These are phyloP conservation scores for Phialophora chinensis DNA, from an alignment of 2,329 filamentous ascomycete species.

Conservation along the genomic window DNA sequence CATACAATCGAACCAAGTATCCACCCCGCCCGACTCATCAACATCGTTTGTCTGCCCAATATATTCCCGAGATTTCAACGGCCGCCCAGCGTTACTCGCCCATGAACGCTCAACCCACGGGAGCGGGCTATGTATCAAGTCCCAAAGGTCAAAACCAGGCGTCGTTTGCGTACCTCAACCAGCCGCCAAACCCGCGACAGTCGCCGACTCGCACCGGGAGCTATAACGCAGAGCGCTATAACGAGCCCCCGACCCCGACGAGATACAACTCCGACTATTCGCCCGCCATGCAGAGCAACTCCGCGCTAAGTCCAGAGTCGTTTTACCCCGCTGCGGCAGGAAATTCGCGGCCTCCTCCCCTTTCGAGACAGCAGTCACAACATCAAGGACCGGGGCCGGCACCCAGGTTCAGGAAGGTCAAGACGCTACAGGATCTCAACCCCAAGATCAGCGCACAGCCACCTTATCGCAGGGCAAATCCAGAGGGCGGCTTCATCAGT, in stretches of 20 bases:
- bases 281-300: constrained; percentile 73
- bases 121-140: constrained; percentile 75
- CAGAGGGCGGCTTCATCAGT: constrained; percentile 97
- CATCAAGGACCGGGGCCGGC: constrained; percentile 67
- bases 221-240: constrained; percentile 43
- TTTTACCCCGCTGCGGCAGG: constrained; percentile 74
- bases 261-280: constrained; percentile 67
- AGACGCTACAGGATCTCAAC: constrained; percentile 73
- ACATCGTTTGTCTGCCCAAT: constrained; percentile 74
- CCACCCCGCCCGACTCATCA: constrained; percentile 78
- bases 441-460: constrained; percentile 87
- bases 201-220: constrained; percentile 74
- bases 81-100: constrained; percentile 93
- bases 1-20: constrained; percentile 86
- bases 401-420: constrained; percentile 84
- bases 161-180: constrained; percentile 60
- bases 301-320: constrained; percentile 67
- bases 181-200: constrained; percentile 67
- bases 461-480: constrained; percentile 88
- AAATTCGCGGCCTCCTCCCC: constrained; percentile 53
- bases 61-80: constrained; percentile 75
- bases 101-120: constrained; percentile 86
- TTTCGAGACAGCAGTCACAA: constrained; percentile 53
- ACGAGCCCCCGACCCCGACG: constrained; percentile 39
- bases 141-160: constrained; percentile 59